Evolutionary conservation across 768 basidiomycete genomes (phyloP), one percentile per base, ranked within the genome.

Genomic region (Sarcodon aspratus): DNA sequence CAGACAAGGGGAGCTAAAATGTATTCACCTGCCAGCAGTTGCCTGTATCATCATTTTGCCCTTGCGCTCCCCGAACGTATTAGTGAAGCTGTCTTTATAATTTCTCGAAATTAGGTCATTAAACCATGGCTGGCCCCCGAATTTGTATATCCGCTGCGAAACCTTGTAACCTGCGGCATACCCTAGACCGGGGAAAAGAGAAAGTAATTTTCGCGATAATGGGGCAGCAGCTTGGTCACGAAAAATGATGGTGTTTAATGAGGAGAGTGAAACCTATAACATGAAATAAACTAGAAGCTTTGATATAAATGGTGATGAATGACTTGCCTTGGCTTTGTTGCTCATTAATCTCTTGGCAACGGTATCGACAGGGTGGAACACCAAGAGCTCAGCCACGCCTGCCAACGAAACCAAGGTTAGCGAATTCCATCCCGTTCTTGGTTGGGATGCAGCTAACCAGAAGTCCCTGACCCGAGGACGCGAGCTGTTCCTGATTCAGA

Each of bases 101-200:
- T 93, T 73, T 59, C 75, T 78, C 54, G 75, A 74, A 65, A 99
- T 82, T 62, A 94, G 58, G 69, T 98, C 96, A 68, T 92, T 86
- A 68, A 97, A 96, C 76, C 82, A 98, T 11, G 95, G 95, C 68
- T 99, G 95, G 6, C 95, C 95, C 53, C 95, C 95, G 59, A 98
- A 99, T 69, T 96, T 99, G 81, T 94, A 95, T 58, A 91, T 76
- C 46, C 93, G 80, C 67, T 97, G 93, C 0, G 90, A 68, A 60
- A 97, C 69, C 66, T 98, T 99, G 80, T 98, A 99, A 5, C 96
- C 94, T 27, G 95, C 96, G 5, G 96, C 95, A 62, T 99, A 99
- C 2, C 95, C 95, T 3, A 99, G 80, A 47, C 92, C 95, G 34
- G 95, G 95, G 72, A 99, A 99, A n/a, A 99, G 76, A 3, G 92